Base-by-base conservation (phyloP, 2,329 filamentous ascomycete genomes). In the Metarhizium anisopliae region DNA sequence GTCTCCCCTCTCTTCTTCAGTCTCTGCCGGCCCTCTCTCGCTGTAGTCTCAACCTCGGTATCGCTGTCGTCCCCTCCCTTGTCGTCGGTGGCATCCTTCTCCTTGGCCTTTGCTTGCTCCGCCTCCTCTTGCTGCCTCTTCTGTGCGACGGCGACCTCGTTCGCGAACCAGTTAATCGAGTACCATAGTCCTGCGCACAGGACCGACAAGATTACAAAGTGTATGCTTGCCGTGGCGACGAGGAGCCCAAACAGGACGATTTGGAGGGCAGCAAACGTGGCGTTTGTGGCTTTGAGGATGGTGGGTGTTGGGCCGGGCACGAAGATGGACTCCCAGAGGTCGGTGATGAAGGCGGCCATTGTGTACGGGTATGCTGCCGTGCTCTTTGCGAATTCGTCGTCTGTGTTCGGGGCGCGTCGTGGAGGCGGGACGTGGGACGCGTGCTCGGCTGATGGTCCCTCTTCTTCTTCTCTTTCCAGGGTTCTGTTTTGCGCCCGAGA, bases 101-200 rank as follows among this genome's bases (percentile, higher is more conserved):
- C 63, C 52, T 62, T 59, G 56, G 63, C 67, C 56, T 75, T 72
- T 58, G 74, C 69, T 32, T 64, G 69, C 45, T 66, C 72, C 66
- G 81, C 78, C 42, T 64, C 63, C n/a, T 58, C 63, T 64, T 73
- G 67, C 38, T 73, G 67, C 38, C 61, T 63, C n/a, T 59, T 63
- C 64, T 73, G 68, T 42, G 74, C 74, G 52, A 68, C 67, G 59
- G 72, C 73, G 51, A 84, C 68, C 74, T 84, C 93, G 50, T 74
- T 74, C 55, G 90, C 91, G 67, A 99, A 97, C 94, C 94, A 99
- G 80, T 97, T 97, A 74, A 97, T 92, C 56, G 88, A 84, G 76
- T 83, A 91, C 94, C 94, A 99, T 40, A 97, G 79, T 4, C 89
- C 88, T 36, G 76, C 92, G 60, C 84, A 90, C 10, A 99, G 77